Percentiles rank a stretch among this genome's conserved stretches.
Conservation (phyloP, 805 yeast species). For the Wickerhamomyces silvicola region DNA sequence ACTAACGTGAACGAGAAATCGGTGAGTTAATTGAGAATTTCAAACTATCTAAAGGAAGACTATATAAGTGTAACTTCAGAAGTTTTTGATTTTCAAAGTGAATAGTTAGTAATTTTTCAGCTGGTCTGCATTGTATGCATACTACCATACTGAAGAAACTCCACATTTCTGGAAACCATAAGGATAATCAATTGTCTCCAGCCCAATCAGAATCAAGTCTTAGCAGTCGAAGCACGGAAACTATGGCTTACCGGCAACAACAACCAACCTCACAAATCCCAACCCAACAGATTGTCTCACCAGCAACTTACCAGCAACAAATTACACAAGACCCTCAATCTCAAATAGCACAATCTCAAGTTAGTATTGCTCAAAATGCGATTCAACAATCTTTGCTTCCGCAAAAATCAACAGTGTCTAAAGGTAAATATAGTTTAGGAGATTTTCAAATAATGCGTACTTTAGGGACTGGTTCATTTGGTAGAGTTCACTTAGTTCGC, state of each 20-base stretch:
- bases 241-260: not conserved
- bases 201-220: not conserved
- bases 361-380: conserved; percentile 3
- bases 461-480: conserved; percentile 92
- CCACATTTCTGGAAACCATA: conserved; percentile 7
- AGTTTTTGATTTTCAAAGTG: too few species aligned
- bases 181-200: not conserved
- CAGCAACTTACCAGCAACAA: conserved; percentile 1
- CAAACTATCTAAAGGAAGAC: too few species aligned
- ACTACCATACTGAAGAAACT: conserved; percentile 6
- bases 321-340: not conserved
- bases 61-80: too few species aligned
- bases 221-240: not conserved
- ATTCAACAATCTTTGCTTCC: conserved; percentile 19
- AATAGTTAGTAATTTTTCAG: not conserved
- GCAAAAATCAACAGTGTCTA: conserved; percentile 22
- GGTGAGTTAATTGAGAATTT: too few species aligned
- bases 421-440: conserved; percentile 70
- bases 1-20: too few species aligned
- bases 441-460: conserved; percentile 87
- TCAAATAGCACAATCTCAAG: conserved; percentile 1
- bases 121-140: conserved; percentile 3
- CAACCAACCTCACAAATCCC: not conserved
- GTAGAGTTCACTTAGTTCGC: conserved; percentile 84
- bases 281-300: conserved; percentile 1